Percentiles rank a stretch among this genome's conserved stretches.
Evolutionary conservation across 352 stramenopile genomes (phyloP).

Genomic region (Phytophthora meadii): DNA sequence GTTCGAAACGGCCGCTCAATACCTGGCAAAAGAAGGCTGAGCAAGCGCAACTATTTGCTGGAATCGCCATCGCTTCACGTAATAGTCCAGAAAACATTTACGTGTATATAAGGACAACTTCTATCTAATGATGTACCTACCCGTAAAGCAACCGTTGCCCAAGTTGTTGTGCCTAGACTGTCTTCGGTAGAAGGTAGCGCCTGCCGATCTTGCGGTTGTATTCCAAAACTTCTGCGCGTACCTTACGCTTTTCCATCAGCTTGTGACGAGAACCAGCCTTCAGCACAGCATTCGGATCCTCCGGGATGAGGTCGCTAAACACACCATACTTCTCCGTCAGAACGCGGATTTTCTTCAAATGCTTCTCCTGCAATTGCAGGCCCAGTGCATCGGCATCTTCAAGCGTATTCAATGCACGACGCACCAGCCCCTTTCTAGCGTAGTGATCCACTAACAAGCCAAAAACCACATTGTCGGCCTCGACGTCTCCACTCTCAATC

Average conservation of each 20-base stretch:
- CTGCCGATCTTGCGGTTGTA: constrained; percentile 81
- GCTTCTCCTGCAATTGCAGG: constrained; percentile 63
- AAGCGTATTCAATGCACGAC: constrained; percentile 68
- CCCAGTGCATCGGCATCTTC: constrained; percentile 65
- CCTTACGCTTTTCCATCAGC: constrained; percentile 82
- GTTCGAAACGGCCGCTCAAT: too few relatives aligned
- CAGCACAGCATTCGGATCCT: constrained; percentile 78
- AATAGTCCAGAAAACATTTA: not conserved
- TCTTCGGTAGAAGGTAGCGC: constrained; percentile 72
- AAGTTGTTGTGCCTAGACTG: constrained; percentile 27
- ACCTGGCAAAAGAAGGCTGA: too few relatives aligned
- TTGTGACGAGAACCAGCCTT: constrained; percentile 67
- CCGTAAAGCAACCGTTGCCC: too few relatives aligned
- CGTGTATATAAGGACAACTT: constrained; percentile 5
- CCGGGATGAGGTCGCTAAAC: constrained; percentile 81
- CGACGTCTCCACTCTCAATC: constrained; percentile 55
- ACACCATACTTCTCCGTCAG: constrained; percentile 71
- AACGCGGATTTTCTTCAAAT: constrained; percentile 75
- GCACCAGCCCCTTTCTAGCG: constrained; percentile 66
- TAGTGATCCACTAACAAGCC: constrained; percentile 82
- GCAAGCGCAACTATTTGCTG: too few relatives aligned
- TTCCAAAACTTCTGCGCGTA: constrained; percentile 68
- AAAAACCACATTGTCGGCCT: constrained; percentile 65
- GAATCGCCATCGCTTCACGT: too few relatives aligned
- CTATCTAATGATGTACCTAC: constrained; percentile 7